Conservation (phyloP, 2,329 filamentous ascomycete species). For the Xenoacremonium recifei region DNA sequence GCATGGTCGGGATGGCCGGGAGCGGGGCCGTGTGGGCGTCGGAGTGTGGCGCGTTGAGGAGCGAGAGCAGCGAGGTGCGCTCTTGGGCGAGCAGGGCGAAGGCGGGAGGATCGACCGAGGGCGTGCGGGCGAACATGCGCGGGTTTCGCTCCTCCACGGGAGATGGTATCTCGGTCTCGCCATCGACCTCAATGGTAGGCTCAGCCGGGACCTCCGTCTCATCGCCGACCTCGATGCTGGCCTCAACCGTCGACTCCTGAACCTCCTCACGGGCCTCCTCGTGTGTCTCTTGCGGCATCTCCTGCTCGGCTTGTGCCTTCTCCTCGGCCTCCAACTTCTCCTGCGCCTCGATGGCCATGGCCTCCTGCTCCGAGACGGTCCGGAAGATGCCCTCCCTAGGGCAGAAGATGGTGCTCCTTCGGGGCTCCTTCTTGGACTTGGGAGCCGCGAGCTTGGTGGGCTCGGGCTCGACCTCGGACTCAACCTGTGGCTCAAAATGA, state of each 20-base stretch:
- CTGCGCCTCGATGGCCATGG: slow-evolving; percentile 40
- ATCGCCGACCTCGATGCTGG: slow-evolving; percentile 5
- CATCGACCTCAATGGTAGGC: slow-evolving; percentile 7
- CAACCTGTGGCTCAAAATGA: slow-evolving; percentile 1
- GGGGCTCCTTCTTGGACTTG: slow-evolving; percentile 39
- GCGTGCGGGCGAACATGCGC: slow-evolving; percentile 54
- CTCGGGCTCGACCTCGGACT: slow-evolving; percentile 26
- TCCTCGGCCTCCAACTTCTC: slow-evolving; percentile 20
- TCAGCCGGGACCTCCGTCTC: slow-evolving; percentile 21
- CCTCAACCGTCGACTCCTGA: slow-evolving; percentile 5
- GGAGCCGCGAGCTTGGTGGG: slow-evolving; percentile 17
- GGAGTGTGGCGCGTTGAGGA: slow-evolving; percentile 55
- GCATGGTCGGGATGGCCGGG: slow-evolving; percentile 38
- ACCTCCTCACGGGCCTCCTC: slow-evolving; percentile 12
- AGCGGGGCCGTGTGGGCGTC: slow-evolving; percentile 33
- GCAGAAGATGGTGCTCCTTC: slow-evolving; percentile 56
- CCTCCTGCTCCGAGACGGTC: slow-evolving; percentile 55
- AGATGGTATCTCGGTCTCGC: slow-evolving; percentile 30
- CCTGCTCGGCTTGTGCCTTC: slow-evolving; percentile 11
- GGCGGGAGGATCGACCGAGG: slow-evolving; percentile 61
- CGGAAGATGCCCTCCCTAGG: slow-evolving; percentile 63
- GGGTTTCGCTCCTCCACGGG: slow-evolving; percentile 32
- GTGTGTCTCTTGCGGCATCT: slow-evolving; percentile 13
- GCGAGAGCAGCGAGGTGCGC: slow-evolving; percentile 59
- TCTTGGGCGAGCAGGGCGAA: slow-evolving; percentile 53